A percentile compares a stretch with the other conserved stretches of the same genome.
phyloP scores from a whole-genome alignment of 139 green algal genomes.

The Yamagishiella unicocca region DNA sequence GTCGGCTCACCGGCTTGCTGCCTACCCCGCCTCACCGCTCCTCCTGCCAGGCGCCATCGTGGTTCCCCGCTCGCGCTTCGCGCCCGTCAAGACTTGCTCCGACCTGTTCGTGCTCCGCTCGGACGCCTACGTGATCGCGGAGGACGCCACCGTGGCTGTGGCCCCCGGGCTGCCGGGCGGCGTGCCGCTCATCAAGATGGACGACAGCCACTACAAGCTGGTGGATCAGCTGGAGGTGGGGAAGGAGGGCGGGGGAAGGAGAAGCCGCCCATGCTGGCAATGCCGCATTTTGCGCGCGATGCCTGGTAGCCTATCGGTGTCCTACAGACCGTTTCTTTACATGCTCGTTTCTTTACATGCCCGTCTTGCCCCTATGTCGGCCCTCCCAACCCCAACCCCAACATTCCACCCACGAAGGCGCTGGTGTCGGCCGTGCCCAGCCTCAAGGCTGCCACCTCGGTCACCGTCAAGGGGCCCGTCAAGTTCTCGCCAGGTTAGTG shows the following conservation, averaged over 20 bases:
- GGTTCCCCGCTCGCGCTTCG: conserved; percentile 90
- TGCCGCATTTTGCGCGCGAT: too few relatives aligned
- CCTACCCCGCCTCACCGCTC: background rate
- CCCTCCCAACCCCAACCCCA: too few relatives aligned
- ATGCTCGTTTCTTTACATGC: too few relatives aligned
- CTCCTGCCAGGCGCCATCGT: conserved; percentile 69
- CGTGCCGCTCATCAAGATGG: conserved; percentile 78
- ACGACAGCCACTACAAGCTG: conserved; percentile 87
- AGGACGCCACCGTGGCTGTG: conserved; percentile 75
- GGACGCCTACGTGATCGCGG: conserved; percentile 76
- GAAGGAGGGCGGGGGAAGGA: too few relatives aligned
- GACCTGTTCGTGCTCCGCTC: conserved; percentile 89
- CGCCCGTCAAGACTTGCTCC: conserved; percentile 95
- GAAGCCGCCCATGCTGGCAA: too few relatives aligned
- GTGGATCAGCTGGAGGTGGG: conserved; percentile 81
- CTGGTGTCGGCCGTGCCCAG: conserved; percentile 68
- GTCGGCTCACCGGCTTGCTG: background rate
- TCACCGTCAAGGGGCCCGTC: conserved; percentile 86
- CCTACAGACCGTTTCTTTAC: too few relatives aligned
- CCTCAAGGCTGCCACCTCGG: conserved; percentile 65
- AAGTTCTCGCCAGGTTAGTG: conserved; percentile 63
- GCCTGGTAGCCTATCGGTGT: too few relatives aligned
- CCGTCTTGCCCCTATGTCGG: too few relatives aligned
- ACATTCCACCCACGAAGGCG: too few relatives aligned
- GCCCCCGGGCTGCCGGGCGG: background rate